These are phyloP conservation scores for Cardamine resedifolia DNA, from an alignment of 345 rosid genomes.

Conservation along the genomic window DNA sequence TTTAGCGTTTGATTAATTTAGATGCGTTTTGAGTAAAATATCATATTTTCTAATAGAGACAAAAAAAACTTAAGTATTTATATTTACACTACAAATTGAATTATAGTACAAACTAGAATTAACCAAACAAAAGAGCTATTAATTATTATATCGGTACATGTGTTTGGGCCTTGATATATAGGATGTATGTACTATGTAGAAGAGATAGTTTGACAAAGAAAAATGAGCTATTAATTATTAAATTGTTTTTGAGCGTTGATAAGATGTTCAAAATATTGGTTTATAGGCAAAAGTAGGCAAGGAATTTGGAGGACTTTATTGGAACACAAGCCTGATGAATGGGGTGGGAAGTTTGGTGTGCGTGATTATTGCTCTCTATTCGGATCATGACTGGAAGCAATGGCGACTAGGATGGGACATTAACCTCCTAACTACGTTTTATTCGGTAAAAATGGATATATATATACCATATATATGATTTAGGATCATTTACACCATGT, in stretches of 20 bases:
- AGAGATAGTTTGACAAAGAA: background rate
- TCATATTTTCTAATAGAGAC: background rate
- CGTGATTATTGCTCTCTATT: conserved; percentile 26
- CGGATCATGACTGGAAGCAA: conserved; percentile 26
- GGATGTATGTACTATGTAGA: background rate
- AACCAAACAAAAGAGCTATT: background rate
- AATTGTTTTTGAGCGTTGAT: background rate
- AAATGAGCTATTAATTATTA: background rate
- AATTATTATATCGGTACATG: background rate
- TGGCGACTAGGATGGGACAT: conserved; percentile 40
- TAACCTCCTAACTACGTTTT: conserved; percentile 26
- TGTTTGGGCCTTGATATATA: background rate
- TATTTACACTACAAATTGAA: background rate
- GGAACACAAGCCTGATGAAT: conserved; percentile 37
- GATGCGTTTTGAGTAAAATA: background rate
- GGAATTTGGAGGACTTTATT: conserved; percentile 30
- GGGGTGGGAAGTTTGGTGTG: conserved; percentile 24
- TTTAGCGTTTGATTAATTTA: background rate
- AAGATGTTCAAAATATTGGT: background rate
- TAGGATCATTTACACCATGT: background rate
- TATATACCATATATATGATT: background rate
- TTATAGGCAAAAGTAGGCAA: conserved; percentile 35
- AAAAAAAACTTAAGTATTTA: background rate
- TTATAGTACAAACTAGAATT: background rate
- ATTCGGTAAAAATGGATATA: conserved; percentile 21